Evolutionary conservation across 306 rosid genomes (phyloP), one percentile per base, ranked within the genome.

Genomic region (Pueraria montana): DNA sequence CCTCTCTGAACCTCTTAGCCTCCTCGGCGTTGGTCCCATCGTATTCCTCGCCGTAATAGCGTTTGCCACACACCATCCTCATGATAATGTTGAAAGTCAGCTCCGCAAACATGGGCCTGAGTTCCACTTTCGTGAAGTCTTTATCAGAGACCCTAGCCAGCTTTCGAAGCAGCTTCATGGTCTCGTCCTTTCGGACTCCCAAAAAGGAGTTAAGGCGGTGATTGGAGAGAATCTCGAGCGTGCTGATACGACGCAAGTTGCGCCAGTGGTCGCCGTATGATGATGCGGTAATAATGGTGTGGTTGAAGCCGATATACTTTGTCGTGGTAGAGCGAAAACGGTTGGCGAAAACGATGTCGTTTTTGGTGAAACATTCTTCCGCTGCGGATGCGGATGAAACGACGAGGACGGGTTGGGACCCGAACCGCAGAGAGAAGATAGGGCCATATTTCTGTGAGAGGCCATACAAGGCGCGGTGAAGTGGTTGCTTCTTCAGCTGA

Each of bases 251-350:
- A 21, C 96, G 98, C 3, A 90, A 62, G 87, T 90, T 93, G 24
- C 94, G 94, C 98, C 98, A 93, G 66, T 89, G 94, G 34, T 91
- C 96, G 3, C 96, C 96, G 46, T 91, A 88, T 1, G 93, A 65
- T 1, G 98, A 1, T 1, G 32, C 0, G 0, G 61, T 1, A 0
- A 94, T 0, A 2, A 56, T 76, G 74, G 94, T 89, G 75, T 74
- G 8, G 87, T 91, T 58, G 69, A 82, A 94, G 52, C 52, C 87
- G 0, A 92, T 0, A 82, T 88, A 74, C 84, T 94, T 90, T 53
- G 78, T 80, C 23, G 45, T 16, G 38, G 11, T 17, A 1, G 83
- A 30, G 10, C 3, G 77, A 0, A 88, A 55, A 8, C 96, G 97
- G 75, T 89, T 84, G 0, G 93, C 98, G 0, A 91, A 64, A 46